Conservation (phyloP, 164 flowering plant species). For the Kingdonia uniflora region DNA sequence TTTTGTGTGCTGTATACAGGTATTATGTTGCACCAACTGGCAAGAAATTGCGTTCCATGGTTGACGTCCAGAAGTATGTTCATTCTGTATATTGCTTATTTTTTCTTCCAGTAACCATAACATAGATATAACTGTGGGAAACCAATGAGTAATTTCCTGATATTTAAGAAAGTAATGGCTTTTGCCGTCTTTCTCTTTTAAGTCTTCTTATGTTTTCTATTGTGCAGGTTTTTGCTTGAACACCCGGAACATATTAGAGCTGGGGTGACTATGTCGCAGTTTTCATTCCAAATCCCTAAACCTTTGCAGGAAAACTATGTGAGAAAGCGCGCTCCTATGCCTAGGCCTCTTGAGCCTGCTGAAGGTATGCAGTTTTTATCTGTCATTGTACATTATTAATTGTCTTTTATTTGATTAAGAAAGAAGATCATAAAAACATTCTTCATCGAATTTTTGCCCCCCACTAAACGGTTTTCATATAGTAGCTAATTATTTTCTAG, state of each 20-base stretch:
- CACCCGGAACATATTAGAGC: constrained; percentile 52
- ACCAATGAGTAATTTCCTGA: too few relatives aligned
- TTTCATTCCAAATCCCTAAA: constrained; percentile 78
- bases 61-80: constrained; percentile 62
- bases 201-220: neutral
- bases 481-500: too few relatives aligned
- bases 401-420: neutral
- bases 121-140: too few relatives aligned
- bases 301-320: constrained; percentile 81
- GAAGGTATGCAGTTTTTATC: constrained; percentile 7
- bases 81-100: neutral
- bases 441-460: too few relatives aligned
- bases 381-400: neutral
- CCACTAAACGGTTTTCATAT: too few relatives aligned
- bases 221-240: constrained; percentile 43
- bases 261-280: constrained; percentile 47
- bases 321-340: constrained; percentile 46
- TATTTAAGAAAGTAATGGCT: too few relatives aligned
- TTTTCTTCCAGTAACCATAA: too few relatives aligned
- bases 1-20: constrained; percentile 26
- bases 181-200: too few relatives aligned
- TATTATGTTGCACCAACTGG: constrained; percentile 77
- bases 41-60: constrained; percentile 78
- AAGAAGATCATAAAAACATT: neutral
- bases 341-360: constrained; percentile 11